Evolutionary conservation across 1,284 basidiomycete species (phyloP).

Genomic region (Somion occarium): DNA sequence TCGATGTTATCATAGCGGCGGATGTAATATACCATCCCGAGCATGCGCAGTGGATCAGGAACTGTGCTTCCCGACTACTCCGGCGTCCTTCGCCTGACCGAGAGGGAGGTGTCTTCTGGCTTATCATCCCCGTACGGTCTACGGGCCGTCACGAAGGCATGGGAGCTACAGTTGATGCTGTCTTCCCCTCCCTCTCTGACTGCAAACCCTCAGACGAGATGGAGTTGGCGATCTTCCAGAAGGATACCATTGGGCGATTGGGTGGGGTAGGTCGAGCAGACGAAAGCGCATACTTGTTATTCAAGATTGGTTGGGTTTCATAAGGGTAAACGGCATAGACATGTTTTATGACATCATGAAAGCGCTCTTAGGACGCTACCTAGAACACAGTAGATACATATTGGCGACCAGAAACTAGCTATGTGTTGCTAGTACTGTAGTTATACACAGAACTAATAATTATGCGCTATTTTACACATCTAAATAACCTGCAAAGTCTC

Average conservation of each 20-base stretch:
- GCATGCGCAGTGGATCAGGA: slow-evolving; percentile 64
- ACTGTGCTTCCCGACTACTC: slow-evolving; percentile 50
- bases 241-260: slow-evolving; percentile 41
- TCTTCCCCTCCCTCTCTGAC: slow-evolving; percentile 38
- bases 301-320: slow-evolving; percentile 59
- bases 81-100: slow-evolving; percentile 22
- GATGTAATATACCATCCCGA: slow-evolving; percentile 70
- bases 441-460: background rate
- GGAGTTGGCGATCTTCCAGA: slow-evolving; percentile 39
- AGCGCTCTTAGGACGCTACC: background rate
- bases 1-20: slow-evolving; percentile 53
- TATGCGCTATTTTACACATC: background rate
- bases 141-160: slow-evolving; percentile 66
- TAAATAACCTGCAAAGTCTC: too few relatives aligned
- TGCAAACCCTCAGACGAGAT: background rate
- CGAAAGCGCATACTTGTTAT: slow-evolving; percentile 63
- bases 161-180: slow-evolving; percentile 48
- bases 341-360: background rate
- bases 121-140: slow-evolving; percentile 66
- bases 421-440: background rate
- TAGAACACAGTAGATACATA: background rate
- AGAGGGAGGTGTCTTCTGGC: slow-evolving; percentile 56
- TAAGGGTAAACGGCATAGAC: background rate
- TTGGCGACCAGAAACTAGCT: background rate
- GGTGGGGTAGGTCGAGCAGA: slow-evolving; percentile 61